phyloP scores from a whole-genome alignment of 495 filamentous ascomycete species.

The Penicillium salamii region DNA sequence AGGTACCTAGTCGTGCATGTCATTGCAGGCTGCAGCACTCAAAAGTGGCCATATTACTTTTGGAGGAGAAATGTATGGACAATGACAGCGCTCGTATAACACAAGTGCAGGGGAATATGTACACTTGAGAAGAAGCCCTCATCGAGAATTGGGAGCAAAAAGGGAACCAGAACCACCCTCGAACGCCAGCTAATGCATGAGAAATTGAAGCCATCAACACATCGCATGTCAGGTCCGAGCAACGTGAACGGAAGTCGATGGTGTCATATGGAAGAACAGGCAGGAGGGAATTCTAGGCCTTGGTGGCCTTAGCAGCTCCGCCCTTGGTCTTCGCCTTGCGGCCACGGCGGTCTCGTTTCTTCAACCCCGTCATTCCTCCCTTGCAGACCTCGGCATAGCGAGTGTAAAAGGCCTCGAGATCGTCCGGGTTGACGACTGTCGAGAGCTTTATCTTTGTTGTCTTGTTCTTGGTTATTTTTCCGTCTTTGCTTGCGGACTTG shows the following conservation, averaged over 20 bases:
- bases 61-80: background rate
- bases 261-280: background rate
- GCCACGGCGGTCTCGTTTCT: conserved; percentile 92
- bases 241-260: conserved; percentile 1
- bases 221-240: conserved; percentile 1
- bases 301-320: conserved; percentile 48
- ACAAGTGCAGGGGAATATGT: conserved; percentile 18
- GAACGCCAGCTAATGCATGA: conserved; percentile 28
- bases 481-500: conserved; percentile 24
- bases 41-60: conserved; percentile 2
- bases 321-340: conserved; percentile 64
- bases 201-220: conserved; percentile 8
- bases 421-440: conserved; percentile 73
- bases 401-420: conserved; percentile 75
- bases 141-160: conserved; percentile 9
- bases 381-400: conserved; percentile 93
- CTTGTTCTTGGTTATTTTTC: conserved; percentile 33
- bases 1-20: too few relatives aligned
- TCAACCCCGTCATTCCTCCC: conserved; percentile 79
- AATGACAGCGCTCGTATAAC: conserved; percentile 2
- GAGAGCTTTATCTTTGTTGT: conserved; percentile 72
- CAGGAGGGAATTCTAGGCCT: conserved; percentile 33
- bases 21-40: too few relatives aligned
- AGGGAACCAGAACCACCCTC: conserved; percentile 9
- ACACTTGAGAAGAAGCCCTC: conserved; percentile 19